phyloP scores from a whole-genome alignment of 768 basidiomycete genomes.

The Hygrocybe punicea region DNA sequence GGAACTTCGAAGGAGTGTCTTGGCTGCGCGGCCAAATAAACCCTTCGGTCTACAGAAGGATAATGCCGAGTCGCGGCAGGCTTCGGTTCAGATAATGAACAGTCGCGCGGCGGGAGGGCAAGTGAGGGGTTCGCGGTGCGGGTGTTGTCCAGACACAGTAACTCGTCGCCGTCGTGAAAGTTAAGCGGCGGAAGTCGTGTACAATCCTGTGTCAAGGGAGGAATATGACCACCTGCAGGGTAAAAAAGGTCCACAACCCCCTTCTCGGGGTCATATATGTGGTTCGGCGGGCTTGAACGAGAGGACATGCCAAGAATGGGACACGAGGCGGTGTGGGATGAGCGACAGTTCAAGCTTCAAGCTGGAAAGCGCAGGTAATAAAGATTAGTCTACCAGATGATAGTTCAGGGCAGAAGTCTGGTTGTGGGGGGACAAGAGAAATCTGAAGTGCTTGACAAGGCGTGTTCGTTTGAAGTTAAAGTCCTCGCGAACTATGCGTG shows the following conservation, averaged over 20 bases:
- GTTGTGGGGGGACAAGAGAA: too few relatives aligned
- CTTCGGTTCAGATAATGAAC: background rate
- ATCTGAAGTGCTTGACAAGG: too few relatives aligned
- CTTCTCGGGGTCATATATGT: background rate
- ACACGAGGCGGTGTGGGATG: background rate
- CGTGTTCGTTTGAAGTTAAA: too few relatives aligned
- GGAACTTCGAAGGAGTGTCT: background rate
- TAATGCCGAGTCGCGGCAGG: background rate
- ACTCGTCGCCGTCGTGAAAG: background rate
- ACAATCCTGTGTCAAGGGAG: background rate
- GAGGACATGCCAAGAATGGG: background rate
- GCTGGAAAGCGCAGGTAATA: background rate
- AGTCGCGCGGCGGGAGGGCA: background rate
- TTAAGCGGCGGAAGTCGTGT: background rate
- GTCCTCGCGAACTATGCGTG: too few relatives aligned
- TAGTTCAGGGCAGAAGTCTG: too few relatives aligned
- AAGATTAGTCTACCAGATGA: too few relatives aligned
- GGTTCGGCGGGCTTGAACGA: background rate
- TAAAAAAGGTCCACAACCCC: background rate
- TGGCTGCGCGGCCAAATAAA: background rate
- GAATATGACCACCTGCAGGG: background rate
- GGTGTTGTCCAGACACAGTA: background rate
- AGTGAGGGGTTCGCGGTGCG: too few relatives aligned
- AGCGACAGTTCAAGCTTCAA: background rate
- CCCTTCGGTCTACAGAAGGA: background rate